Evolutionary conservation across 2,329 filamentous ascomycete species (phyloP), one percentile per base, ranked within the genome.

Genomic region (Apiospora sp.): DNA sequence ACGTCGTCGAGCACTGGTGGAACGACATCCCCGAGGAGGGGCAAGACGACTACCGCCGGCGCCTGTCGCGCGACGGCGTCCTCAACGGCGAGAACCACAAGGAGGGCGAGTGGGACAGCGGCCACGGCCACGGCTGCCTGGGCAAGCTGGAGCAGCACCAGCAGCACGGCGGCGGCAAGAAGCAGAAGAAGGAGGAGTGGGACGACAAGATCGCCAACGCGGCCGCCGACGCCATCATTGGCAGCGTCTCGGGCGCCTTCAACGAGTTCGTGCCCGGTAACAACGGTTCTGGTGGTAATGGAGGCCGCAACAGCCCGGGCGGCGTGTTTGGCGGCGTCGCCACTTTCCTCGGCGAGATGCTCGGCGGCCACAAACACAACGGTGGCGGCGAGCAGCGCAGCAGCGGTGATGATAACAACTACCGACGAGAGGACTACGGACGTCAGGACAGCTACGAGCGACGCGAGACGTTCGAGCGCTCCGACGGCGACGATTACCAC

Each of bases 1-100:
- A 86, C n/a, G 91, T 92, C n/a, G 92, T 98, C 6, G 86, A 93
- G 82, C 86, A 93, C 75, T 98, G 95, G 95, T 98, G 95, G 95
- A 81, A 85, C 58, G 85, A 89, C 71, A 90, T 94, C 83, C 85
- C 85, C 69, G 88, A 92, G 6, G 81, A 84, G 46, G 90, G 91
- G 72, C 89, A 91, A 75, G 85, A 93, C 22, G 89, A 90, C 51
- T 90, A 96, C 75, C 92, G 94, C 71, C 83, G 87, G 69, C 92
- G 95, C 83, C 88, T 98, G 67, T 93, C 92, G 77, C 91, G 94
- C 27, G 87, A 92, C 0, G 95, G 95, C 72, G 94, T 98, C 68
- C 82, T 91, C 80, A 27, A 4, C 5, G 93, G 93, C 22, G 87
- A 92, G 74, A 98, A 98, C 82, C 95, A 98, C 84, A 96, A 94